These are phyloP conservation scores for Hericium coralloides DNA, from an alignment of 768 basidiomycete species.

Conservation along the genomic window DNA sequence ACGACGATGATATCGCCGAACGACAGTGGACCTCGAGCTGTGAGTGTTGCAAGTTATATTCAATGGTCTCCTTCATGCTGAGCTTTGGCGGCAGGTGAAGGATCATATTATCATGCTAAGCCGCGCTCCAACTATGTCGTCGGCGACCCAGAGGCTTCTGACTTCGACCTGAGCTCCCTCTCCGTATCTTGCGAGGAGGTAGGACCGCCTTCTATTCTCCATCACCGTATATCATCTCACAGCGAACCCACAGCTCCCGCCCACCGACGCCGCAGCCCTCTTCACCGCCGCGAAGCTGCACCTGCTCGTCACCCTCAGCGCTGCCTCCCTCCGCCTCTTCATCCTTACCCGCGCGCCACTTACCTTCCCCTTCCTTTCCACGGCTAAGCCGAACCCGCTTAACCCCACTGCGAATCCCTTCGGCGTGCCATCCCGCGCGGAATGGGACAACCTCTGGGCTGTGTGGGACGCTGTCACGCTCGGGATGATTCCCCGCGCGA, in stretches of 20 bases:
- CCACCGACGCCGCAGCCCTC: not conserved
- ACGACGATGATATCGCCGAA: not conserved
- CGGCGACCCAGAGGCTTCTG: not conserved
- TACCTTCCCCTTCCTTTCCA: not conserved
- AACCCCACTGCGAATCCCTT: conserved; percentile 34
- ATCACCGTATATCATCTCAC: not conserved
- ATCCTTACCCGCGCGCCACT: not conserved
- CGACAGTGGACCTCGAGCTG: not conserved
- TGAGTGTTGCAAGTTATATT: not conserved
- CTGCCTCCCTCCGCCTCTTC: not conserved
- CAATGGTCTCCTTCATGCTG: too few relatives aligned
- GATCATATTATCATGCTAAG: not conserved
- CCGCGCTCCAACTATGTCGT: not conserved
- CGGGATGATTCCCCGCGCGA: conserved; percentile 77
- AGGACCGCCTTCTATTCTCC: not conserved
- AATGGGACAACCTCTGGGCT: conserved; percentile 82
- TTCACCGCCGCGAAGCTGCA: not conserved
- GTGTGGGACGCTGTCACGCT: conserved; percentile 79
- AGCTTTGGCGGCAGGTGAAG: not conserved
- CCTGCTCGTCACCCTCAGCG: not conserved
- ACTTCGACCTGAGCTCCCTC: not conserved
- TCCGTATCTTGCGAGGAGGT: not conserved
- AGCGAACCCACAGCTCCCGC: not conserved
- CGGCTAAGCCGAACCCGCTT: not conserved
- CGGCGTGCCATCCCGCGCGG: conserved; percentile 59